A percentile compares a stretch with the other conserved stretches of the same genome.
phyloP scores from a whole-genome alignment of 1,284 basidiomycete species.

The Hemileccinum hortonii region DNA sequence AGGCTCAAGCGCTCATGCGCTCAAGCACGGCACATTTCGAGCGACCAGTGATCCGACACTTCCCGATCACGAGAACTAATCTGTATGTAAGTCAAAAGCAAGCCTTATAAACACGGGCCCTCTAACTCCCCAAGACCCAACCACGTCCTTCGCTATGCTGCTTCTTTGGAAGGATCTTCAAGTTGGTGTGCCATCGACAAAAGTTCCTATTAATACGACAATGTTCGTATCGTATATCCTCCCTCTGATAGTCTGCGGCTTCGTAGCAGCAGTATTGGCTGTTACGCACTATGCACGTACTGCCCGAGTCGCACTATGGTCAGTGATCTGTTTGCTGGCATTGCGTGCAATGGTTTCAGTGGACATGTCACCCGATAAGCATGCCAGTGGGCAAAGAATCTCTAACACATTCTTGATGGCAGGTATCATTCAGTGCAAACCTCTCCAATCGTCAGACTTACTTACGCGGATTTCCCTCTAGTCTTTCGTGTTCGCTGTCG shows the following conservation, averaged over 20 bases:
- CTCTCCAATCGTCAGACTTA: not conserved
- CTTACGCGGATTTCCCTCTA: not conserved
- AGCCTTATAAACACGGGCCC: no score
- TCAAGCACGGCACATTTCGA: no score
- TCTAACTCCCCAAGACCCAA: no score
- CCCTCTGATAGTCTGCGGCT: not conserved
- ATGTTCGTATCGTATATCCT: not conserved
- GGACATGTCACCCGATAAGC: constrained; percentile 40
- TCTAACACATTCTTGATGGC: constrained; percentile 34
- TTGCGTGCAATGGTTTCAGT: constrained; percentile 42
- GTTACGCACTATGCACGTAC: constrained; percentile 42
- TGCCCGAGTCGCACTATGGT: constrained; percentile 45
- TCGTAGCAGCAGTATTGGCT: constrained; percentile 20
- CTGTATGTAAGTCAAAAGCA: no score
- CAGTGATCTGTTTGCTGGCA: constrained; percentile 40
- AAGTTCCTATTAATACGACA: not conserved
- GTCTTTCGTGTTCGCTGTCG: not conserved
- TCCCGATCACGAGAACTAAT: no score
- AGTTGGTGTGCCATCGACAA: not conserved
- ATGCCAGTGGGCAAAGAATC: constrained; percentile 33
- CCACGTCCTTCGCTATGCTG: no score
- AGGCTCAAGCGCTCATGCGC: no score
- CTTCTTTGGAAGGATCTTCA: not conserved
- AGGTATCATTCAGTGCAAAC: constrained; percentile 7
- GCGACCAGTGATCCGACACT: no score